Evolutionary conservation across 306 rosid species (phyloP), one percentile per base, ranked within the genome.

Genomic region (Vigna nakashimae): DNA sequence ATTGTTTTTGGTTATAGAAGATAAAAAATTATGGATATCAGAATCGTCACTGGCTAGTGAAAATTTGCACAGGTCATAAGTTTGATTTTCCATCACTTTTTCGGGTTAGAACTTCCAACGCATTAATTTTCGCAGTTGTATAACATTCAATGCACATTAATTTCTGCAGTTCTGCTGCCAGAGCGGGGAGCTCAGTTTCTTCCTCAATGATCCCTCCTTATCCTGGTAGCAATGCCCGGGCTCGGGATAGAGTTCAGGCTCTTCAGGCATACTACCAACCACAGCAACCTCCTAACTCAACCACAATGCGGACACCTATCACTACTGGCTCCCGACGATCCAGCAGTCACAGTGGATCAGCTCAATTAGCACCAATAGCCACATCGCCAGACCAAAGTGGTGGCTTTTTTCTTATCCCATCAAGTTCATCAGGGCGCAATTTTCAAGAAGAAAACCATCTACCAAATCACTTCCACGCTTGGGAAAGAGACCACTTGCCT

Each of bases 221-320:
- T 71, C 99, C 93, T 1, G 97, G 98, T 46, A 96, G 98, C 92
- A 96, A 90, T 84, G 98, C 97, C 53, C 93, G 97, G 52, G 87
- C 93, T 49, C 97, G 91, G 65, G 97, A 93, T 77, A 88, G 99
- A 79, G 99, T 87, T 45, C 98, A 93, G 85, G 99, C 98, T 72
- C 97, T 96, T 50, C 97, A 96, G 82, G 98, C 99, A 16, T 96
- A 96, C 70, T 91, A 96, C 80, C 99, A 96, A 74, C 95, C 90
- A 46, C 93, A 88, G 52, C 96, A 90, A 73, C 98, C 95, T 18
- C 83, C 90, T 46, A 90, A 87, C 74, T 77, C 91, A 46, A 79
- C 93, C 24, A 28, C 90, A 65, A 75, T 88, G 87, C 90, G 92
- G n/a, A 18, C 91, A 26, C 94, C 97, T 10, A 48, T 85, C 24